Evolutionary conservation across 305 asterid genomes (phyloP).

Genomic region (Solanum hybrid): DNA sequence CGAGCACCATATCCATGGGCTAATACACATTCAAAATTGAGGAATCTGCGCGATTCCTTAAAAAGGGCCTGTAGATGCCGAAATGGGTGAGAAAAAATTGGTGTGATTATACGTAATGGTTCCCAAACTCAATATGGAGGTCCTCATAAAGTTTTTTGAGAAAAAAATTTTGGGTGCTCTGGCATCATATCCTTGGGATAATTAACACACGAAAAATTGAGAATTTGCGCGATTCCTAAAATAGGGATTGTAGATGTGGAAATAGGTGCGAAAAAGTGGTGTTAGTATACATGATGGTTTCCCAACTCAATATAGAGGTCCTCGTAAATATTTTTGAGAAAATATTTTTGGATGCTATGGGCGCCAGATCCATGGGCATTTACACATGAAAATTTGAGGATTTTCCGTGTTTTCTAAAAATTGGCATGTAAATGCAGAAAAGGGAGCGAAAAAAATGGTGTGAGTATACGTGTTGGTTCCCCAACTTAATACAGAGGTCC

Average conservation of each 20-base stretch:
- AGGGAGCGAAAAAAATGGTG: not conserved
- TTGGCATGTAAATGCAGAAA: not conserved
- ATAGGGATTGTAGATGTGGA: not conserved
- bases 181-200: not conserved
- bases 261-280: not conserved
- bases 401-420: not conserved
- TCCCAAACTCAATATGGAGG: not conserved
- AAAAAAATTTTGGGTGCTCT: fast-evolving
- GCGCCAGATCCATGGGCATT: not conserved
- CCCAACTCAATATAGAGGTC: not conserved
- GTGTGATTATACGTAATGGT: not conserved
- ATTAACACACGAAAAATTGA: not conserved
- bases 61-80: not conserved
- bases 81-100: not conserved
- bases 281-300: not conserved
- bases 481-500: not conserved
- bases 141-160: too few species aligned
- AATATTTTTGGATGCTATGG: too few species aligned
- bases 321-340: too few species aligned
- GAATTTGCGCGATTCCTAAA: not conserved
- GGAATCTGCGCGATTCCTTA: not conserved
- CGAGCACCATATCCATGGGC: not conserved
- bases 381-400: not conserved
- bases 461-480: not conserved
- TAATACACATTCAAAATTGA: too few species aligned